Evolutionary conservation across 768 basidiomycete genomes (phyloP).

Genomic region (Termitomyces sp.): DNA sequence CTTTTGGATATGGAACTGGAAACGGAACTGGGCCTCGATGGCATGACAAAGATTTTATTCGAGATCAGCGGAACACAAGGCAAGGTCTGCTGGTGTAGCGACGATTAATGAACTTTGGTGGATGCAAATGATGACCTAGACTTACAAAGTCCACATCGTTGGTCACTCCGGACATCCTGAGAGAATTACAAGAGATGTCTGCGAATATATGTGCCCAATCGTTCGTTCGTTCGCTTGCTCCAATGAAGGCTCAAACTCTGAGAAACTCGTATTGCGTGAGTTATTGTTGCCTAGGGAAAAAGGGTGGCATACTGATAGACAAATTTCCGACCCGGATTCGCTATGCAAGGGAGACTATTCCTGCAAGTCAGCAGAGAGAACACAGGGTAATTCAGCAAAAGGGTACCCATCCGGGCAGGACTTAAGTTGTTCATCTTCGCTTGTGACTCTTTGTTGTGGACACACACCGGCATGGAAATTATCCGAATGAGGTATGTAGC

Average conservation of each 20-base stretch:
- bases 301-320: background rate
- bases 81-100: too few relatives aligned
- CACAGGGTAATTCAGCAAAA: too few relatives aligned
- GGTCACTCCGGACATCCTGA: background rate
- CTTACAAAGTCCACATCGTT: background rate
- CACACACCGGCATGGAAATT: background rate
- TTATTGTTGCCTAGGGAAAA: background rate
- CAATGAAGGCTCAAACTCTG: background rate
- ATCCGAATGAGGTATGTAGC: background rate
- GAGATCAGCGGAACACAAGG: too few relatives aligned
- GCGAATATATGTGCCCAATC: background rate
- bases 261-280: background rate
- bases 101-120: background rate
- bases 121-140: background rate
- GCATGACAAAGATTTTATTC: background rate
- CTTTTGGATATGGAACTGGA: background rate
- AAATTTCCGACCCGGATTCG: background rate
- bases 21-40: background rate
- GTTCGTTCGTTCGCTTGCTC: background rate
- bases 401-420: too few relatives aligned
- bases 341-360: background rate
- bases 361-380: too few relatives aligned
- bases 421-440: background rate
- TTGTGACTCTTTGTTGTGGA: background rate
- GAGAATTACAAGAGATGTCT: background rate